phyloP scores from a whole-genome alignment of 768 basidiomycete genomes.

The Rhodotorula babjevae region DNA sequence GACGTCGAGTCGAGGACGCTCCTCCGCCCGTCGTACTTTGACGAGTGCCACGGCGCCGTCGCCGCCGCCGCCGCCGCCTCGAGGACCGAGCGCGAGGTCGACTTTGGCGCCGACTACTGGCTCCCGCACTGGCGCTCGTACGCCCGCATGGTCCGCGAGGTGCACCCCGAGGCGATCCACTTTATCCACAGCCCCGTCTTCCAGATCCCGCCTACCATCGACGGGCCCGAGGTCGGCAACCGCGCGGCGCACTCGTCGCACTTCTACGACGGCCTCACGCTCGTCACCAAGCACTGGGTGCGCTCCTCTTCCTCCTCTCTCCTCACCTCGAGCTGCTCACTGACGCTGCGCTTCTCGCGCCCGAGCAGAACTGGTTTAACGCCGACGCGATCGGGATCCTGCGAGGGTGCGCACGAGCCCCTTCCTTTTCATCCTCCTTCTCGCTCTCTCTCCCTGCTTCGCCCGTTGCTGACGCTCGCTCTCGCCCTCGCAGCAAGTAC shows the following conservation, averaged over 20 bases:
- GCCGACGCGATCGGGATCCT: slow-evolving; percentile 90
- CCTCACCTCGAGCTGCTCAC: background rate
- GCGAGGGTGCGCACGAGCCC: slow-evolving; percentile 55
- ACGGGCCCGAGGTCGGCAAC: slow-evolving; percentile 52
- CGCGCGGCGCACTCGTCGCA: slow-evolving; percentile 75
- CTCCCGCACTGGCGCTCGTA: slow-evolving; percentile 63
- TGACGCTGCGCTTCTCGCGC: background rate
- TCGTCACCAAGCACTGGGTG: slow-evolving; percentile 80
- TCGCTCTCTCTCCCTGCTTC: background rate
- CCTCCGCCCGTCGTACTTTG: slow-evolving; percentile 72
- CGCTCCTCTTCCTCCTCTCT: background rate
- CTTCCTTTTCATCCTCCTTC: background rate
- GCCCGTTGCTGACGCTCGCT: background rate
- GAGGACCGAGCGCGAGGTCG: slow-evolving; percentile 47
- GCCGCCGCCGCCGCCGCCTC: no score
- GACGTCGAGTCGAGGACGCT: slow-evolving; percentile 63
- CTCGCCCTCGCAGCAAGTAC: slow-evolving; percentile 54
- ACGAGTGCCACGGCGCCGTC: slow-evolving; percentile 47
- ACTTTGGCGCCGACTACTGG: slow-evolving; percentile 77
- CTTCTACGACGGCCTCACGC: slow-evolving; percentile 91
- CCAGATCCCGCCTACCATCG: slow-evolving; percentile 60
- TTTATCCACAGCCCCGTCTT: slow-evolving; percentile 92
- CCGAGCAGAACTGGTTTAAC: slow-evolving; percentile 71
- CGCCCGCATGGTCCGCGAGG: slow-evolving; percentile 56
- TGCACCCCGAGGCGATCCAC: slow-evolving; percentile 77